These are phyloP conservation scores for Blastobotrys chiropterorum DNA, from an alignment of 805 yeast species.

Conservation along the genomic window DNA sequence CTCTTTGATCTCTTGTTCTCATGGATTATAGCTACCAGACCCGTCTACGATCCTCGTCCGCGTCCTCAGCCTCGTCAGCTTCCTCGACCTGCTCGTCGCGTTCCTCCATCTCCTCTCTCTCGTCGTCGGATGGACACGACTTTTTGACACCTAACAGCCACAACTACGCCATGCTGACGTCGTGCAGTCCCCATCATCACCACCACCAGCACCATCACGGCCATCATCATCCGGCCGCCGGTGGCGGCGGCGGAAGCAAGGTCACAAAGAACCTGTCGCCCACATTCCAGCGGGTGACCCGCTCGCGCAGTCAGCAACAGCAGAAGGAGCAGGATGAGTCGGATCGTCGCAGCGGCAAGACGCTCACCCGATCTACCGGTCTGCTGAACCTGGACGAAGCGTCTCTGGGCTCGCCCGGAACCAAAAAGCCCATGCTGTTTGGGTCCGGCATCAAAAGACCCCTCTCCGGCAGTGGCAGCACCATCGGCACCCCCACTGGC, in stretches of 20 bases:
- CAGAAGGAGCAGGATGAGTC: not conserved
- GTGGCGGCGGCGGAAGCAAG: not conserved
- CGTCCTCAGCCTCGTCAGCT: not conserved
- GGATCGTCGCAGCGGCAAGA: constrained; percentile 4
- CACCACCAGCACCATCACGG: not conserved
- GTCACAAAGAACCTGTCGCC: not conserved
- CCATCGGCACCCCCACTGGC: constrained; percentile 11
- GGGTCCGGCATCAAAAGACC: constrained; percentile 2
- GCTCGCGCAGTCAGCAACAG: not conserved
- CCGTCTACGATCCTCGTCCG: not conserved
- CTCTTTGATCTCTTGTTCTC: no score
- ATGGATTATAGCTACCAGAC: not conserved
- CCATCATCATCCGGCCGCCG: not conserved
- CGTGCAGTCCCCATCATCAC: not conserved
- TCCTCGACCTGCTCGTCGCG: not conserved
- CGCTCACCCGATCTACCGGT: constrained; percentile 36
- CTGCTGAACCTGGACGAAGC: constrained; percentile 36
- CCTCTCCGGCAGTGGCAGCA: constrained; percentile 5
- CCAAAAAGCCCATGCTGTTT: constrained; percentile 5
- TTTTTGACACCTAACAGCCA: not conserved
- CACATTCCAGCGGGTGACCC: not conserved
- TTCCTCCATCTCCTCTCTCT: not conserved
- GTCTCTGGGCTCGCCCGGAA: constrained; percentile 13
- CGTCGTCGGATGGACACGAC: not conserved
- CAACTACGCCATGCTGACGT: not conserved